Base-by-base conservation (phyloP, 306 rosid species). In the Rosa rugosa region DNA sequence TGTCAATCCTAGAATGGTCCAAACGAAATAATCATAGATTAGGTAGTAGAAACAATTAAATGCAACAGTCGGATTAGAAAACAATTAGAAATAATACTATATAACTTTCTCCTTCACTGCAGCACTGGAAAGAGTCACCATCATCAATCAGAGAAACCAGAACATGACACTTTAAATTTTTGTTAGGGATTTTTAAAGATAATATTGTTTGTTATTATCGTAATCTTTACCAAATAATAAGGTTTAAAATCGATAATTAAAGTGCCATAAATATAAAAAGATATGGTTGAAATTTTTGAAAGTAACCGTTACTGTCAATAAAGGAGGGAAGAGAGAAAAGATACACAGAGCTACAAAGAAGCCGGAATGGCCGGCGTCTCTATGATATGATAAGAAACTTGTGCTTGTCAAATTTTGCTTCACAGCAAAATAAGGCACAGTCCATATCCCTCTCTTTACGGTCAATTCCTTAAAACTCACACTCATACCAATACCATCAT, bases 391-490 rank as follows among this genome's bases (percentile, higher is more conserved):
- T 62, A 62, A 34, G 69, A 64, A 14, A 64, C 45, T 67, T 47
- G 79, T 76, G 78, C 78, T 62, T 53, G n/a, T 64, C 75, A 86
- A 71, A 47, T 46, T 73, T 86, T 84, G 88, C 93, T 86, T 85
- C 79, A 77, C 83, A 84, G 72, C 54, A 86, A 80, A 86, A 87
- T 73, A 79, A 79, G 38, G 69, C 74, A 22, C 45, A 27, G 20
- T 27, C 72, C 50, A 57, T 3, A 50, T 75, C 57, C 88, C 90
- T 83, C 84, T 69, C 90, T 88, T 92, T 82, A 69, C 80, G 83
- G 80, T 77, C 85, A 92, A 81, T 94, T 88, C 86, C 91, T 89
- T 89, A 77, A 67, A 83, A 74, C 85, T 82, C 85, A 68, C 46
- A 72, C 79, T 66, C 45, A 66, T 16, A 64, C 44, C 44, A 66